Base-by-base conservation (phyloP, 495 filamentous ascomycete genomes). In the Daldinia childiae region DNA sequence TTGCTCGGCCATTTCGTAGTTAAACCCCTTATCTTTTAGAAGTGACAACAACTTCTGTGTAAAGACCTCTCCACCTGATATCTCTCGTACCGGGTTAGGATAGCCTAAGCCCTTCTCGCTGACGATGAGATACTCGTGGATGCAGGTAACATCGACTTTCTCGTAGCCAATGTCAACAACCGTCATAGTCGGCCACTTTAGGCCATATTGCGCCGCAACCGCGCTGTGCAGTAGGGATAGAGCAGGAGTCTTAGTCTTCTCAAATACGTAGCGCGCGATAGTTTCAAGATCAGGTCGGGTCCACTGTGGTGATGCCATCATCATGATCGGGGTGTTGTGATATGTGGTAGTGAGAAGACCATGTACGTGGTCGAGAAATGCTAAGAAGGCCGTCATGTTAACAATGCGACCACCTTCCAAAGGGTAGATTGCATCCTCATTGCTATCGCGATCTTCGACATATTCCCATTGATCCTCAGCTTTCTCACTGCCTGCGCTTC, bases 221-320 rank as follows among this genome's bases (percentile, higher is more conserved):
- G 92, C 93, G 56, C 92, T 88, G 78, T 98, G 91, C 83, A 98
- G 90, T 41, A 98, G 79, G 59, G 88, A 92, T 58, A 99, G 91
- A 0, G 91, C 93, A 0, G 95, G 95, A 1, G 91, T 93, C 82
- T 95, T 97, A 78, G 97, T 97, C 80, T 94, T 94, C 79, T 98
- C 95, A 72, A 99, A 99, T 69, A 98, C 87, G 81, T 97, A 99
- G 63, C 93, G 92, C 4, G 94, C 90, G 39, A 98, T 87, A 11
- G 82, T 82, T 79, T 97, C 93, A 74, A 90, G 89, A 78, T 97
- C 92, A 54, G 89, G 87, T 5, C 89, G 85, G 9, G 92, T 92
- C 92, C 96, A 99, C 52, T 88, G 88, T 0, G 95, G 95, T 55
- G 95, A 90, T 14, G 90, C 81, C 75, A 99, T 90, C 61, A 99